phyloP scores from a whole-genome alignment of 306 rosid species.

The Canavalia gladiata region DNA sequence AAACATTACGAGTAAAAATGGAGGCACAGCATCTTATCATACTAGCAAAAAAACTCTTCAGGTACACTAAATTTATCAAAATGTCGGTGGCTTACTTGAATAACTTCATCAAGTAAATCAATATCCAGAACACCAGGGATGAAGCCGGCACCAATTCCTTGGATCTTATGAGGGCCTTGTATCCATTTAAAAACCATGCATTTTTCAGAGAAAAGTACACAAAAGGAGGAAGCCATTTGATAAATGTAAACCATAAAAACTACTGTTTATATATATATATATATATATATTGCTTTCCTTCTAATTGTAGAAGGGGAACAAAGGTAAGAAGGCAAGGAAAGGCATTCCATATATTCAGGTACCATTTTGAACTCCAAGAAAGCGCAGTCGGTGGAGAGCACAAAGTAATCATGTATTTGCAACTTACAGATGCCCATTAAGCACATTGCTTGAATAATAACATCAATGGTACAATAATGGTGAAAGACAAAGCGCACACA shows the following conservation, averaged over 20 bases:
- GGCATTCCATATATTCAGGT: not conserved
- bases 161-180: slow-evolving; percentile 97
- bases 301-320: not conserved
- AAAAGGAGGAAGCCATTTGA: not conserved
- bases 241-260: slow-evolving; percentile 26
- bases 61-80: slow-evolving; percentile 2
- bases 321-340: not conserved
- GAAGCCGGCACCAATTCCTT: slow-evolving; percentile 99
- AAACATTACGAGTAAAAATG: not conserved
- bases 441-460: not conserved
- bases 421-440: not conserved
- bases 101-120: slow-evolving; percentile 73
- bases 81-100: slow-evolving; percentile 75
- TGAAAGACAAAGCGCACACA: not conserved
- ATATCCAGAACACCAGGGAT: slow-evolving; percentile 93
- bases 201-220: slow-evolving; percentile 44
- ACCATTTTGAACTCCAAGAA: slow-evolving; percentile 13
- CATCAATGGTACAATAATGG: not conserved
- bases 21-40: slow-evolving; percentile 21
- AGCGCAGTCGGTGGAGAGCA: not conserved
- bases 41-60: not conserved
- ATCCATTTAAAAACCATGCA: slow-evolving; percentile 40
- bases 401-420: not conserved
- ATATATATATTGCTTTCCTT: not conserved
- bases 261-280: not conserved